Evolutionary conservation across 176 grass and related monocot species (phyloP).

Genomic region (Dendrocalamus sinicus): DNA sequence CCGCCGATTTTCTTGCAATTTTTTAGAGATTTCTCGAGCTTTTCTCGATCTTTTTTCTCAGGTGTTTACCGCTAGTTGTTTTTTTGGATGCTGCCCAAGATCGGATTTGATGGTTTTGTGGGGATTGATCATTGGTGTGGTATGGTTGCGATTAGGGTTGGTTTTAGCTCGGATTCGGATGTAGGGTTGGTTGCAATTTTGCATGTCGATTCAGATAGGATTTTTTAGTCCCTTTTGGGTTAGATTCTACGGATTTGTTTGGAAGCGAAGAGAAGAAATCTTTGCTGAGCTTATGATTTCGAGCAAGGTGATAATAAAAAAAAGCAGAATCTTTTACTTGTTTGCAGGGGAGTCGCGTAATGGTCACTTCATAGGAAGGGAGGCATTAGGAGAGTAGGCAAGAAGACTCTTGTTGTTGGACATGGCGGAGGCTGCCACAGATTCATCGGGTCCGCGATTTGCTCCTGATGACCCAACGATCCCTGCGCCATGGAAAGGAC

Average conservation of each 20-base stretch:
- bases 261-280: neutral
- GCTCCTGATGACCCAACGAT: constrained; percentile 87
- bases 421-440: constrained; percentile 66
- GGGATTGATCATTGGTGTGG: neutral
- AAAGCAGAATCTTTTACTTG: neutral
- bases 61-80: neutral
- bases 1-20: neutral
- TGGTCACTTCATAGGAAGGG: constrained; percentile 3
- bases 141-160: neutral
- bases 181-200: neutral
- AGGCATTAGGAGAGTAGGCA: neutral
- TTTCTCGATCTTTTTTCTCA: neutral
- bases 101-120: neutral
- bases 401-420: neutral
- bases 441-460: constrained; percentile 65
- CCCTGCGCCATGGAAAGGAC: constrained; percentile 79
- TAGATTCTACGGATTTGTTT: neutral
- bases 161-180: neutral
- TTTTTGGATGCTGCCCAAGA: neutral
- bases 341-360: neutral
- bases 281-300: neutral
- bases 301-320: neutral
- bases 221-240: neutral
- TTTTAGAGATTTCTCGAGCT: neutral
- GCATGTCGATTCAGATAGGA: neutral